Evolutionary conservation across 1,284 basidiomycete genomes (phyloP), one percentile per base, ranked within the genome.

Genomic region (Porogramme epimiltina): DNA sequence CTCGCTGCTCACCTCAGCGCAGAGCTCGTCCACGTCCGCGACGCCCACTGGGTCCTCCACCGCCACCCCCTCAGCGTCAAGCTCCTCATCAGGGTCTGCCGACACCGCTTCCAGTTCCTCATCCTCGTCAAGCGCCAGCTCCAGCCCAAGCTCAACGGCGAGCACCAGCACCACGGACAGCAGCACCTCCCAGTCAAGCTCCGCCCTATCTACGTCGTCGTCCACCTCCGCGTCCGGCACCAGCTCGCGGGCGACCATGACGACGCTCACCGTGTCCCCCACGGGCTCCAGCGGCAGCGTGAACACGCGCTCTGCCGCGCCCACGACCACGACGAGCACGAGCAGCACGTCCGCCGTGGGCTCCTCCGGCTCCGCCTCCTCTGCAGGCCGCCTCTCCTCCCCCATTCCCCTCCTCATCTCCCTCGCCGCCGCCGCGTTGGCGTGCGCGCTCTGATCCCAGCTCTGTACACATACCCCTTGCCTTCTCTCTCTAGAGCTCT

Each of bases 1-100:
- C 19, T 67, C 72, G 3, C 54, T 63, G 20, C 28, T 31, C 34
- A 37, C 34, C 34, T 10, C 34, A 37, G 34, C 37, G 9, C 26
- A 36, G n/a, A 37, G 43, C 26, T 38, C 34, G n/a, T 25, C 44
- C 10, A n/a, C 23, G 9, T 40, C 50, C 19, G 15, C 47, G 33
- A 18, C 56, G 0, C 36, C 52, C 5, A 31, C 44, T 1, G 22
- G 37, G 3, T 18, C 42, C 4, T 20, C 42, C 16, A 8, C 26
- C 4, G 28, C 48, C 20, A 24, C 34, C 13, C 16, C 42, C n/a
- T 48, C 46, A 20, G 26, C 41, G 2, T 42, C 38, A 13, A 20
- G 33, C 33, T 37, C 33, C 23, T 46, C 45, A 4, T 10, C 45
- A 13, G 11, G 23, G 3, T 15, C 28, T 31, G 16, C 50, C 4